Evolutionary conservation across 345 rosid species (phyloP).

Genomic region (Salix exigua): DNA sequence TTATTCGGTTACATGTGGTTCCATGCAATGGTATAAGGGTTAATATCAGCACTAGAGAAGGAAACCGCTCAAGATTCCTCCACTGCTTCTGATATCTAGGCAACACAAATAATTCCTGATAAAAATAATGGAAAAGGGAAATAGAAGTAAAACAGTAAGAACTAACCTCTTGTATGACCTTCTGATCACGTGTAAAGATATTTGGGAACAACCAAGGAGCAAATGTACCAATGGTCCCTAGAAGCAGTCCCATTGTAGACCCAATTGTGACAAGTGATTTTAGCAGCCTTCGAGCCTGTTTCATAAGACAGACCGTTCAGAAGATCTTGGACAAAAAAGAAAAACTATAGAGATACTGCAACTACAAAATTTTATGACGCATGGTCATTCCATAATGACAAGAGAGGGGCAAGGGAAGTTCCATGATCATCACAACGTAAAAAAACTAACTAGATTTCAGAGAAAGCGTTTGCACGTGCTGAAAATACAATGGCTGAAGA

Average conservation of each 20-base stretch:
- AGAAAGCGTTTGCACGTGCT: not conserved
- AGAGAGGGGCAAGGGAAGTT: not conserved
- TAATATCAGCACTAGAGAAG: too few relatives aligned
- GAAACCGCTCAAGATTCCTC: too few relatives aligned
- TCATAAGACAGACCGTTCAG: not conserved
- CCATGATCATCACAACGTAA: not conserved
- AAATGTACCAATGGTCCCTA: constrained; percentile 54
- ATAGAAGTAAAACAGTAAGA: not conserved
- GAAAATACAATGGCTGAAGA: not conserved
- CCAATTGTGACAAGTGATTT: constrained; percentile 75
- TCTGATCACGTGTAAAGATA: constrained; percentile 64
- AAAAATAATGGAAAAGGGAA: too few relatives aligned
- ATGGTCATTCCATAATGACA: not conserved
- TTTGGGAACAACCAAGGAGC: constrained; percentile 70
- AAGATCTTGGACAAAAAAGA: too few relatives aligned
- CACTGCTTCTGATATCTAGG: too few relatives aligned
- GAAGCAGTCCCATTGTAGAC: constrained; percentile 49
- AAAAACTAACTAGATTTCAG: not conserved
- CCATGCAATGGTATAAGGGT: too few relatives aligned
- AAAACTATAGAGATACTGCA: not conserved
- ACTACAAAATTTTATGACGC: not conserved
- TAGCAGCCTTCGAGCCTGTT: constrained; percentile 74
- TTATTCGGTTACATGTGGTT: too few relatives aligned
- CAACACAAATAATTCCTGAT: too few relatives aligned
- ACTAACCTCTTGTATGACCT: constrained; percentile 62